Base-by-base conservation (phyloP, 2,329 filamentous ascomycete species). In the Ceratocystis albifundus region DNA sequence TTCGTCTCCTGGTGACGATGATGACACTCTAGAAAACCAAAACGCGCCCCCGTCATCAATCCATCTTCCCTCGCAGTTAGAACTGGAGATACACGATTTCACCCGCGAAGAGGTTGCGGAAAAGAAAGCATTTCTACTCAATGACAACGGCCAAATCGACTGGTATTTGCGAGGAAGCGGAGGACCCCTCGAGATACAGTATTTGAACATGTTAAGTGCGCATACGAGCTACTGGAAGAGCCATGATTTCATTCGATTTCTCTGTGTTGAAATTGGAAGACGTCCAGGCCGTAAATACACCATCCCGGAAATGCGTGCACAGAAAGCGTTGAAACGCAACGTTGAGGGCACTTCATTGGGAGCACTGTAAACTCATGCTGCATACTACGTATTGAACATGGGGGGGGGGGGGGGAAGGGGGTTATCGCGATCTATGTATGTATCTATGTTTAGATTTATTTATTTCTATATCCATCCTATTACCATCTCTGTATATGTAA, bases 81-180 rank as follows among this genome's bases (percentile, higher is more conserved):
- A 99, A 74, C 82, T 99, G 64, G 93, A 97, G 73, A 93, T 93
- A 0, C 94, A 97, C 73, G 89, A 99, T 74, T 99, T 99, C 73
- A 88, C 88, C 0, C 84, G 90, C 2, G 93, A 97, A 74, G 92
- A 96, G 72, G 84, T 96, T 65, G 93, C 92, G 0, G 94, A 97
- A 77, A 90, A 88, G 74, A 87, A 93, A 71, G 91, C 92, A 70
- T 87, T 86, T 69, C 75, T 96, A 6, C 82, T 99, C 3, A 99
- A 99, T 71, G 94, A 99, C 71, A 97, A 97, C 70, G 93, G 92
- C 0, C 94, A 99, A 76, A 87, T 99, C 50, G 94, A 99, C 74
- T 99, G 85, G 75, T 95, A 88, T 71, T 78, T 99, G 62, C 85
- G 85, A 62, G 91, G 90, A 6, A 89, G 90, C 0, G 88, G 89